phyloP scores from a whole-genome alignment of 176 grass and related monocot species.

The Triticum aestivum region DNA sequence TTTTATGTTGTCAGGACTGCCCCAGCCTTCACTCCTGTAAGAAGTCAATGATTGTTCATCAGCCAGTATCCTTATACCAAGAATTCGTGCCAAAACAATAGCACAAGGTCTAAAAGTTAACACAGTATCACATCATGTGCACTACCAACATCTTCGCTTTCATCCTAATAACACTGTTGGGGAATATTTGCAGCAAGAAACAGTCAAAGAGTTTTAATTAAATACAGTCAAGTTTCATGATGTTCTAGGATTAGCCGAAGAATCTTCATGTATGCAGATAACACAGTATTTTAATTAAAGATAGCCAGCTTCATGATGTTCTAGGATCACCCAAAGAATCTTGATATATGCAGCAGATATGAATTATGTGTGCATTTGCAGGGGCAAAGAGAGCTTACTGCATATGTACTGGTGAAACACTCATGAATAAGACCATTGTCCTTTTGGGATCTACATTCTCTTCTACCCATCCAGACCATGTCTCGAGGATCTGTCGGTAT shows the following conservation, averaged over 20 bases:
- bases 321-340: background rate
- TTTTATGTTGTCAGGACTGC: slow-evolving; percentile 72
- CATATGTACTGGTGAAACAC: slow-evolving; percentile 81
- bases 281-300: background rate
- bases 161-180: background rate
- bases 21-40: slow-evolving; percentile 77
- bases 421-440: slow-evolving; percentile 84
- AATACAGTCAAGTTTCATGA: background rate
- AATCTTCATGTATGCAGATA: background rate
- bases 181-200: background rate
- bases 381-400: slow-evolving; percentile 47
- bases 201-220: background rate
- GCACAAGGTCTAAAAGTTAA: background rate
- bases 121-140: background rate
- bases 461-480: slow-evolving; percentile 87
- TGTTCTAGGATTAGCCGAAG: background rate
- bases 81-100: background rate
- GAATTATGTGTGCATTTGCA: background rate
- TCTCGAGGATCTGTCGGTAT: slow-evolving; percentile 64
- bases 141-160: background rate
- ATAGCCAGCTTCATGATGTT: background rate
- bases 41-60: slow-evolving; percentile 14
- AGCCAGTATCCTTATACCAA: background rate
- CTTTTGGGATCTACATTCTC: slow-evolving; percentile 65
- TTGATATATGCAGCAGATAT: slow-evolving; percentile 5